Base-by-base conservation (phyloP, 2,329 filamentous ascomycete genomes). In the Hawksworthiomyces lignivorus region DNA sequence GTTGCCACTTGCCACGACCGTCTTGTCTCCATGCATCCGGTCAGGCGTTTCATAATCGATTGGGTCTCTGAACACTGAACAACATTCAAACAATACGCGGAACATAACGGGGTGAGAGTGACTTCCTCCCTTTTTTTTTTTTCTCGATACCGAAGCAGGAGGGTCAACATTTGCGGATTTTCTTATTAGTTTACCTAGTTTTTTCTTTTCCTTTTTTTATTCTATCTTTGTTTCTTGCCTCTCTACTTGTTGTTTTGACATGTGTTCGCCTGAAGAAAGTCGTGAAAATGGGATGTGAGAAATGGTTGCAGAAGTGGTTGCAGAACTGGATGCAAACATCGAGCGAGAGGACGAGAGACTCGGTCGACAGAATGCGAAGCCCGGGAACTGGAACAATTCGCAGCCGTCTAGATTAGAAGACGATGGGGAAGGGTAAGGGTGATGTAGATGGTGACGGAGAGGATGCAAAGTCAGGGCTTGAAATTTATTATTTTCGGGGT, bases 21-120 rank as follows among this genome's bases (percentile, higher is more conserved):
- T 20, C 22, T 20, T 29, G 26, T 33, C 22, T 31, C 26, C 26
- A 29, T 26, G 26, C 28, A 17, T 24, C 20, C 37, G 31, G 31
- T 34, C 43, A 28, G 28, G 44, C 41, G 34, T 35, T 39, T 39
- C 47, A 32, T 45, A 40, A 41, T 49, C 45, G 42, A 47, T 39
- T 41, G 42, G 42, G 34, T 43, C 34, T 48, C 39, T 40, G 35
- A 38, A 39, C 36, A 46, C 22, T 39, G 42, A 40, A 43, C 44
- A n/a, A n/a, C n/a, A n/a, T 41, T 34, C 36, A 36, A 35, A 40
- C 37, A 26, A 22, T 41, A 8, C 8, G 3, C 34, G 38, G 39
- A 39, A 44, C 36, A 44, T 41, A 39, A 27, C 24, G 45, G 37
- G 20, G 38, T 17, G 15, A 14, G 43, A 41, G 34, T 39, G 29